These are phyloP conservation scores for Bacterosira constricta DNA, from an alignment of 108 stramenopile species.

Conservation along the genomic window DNA sequence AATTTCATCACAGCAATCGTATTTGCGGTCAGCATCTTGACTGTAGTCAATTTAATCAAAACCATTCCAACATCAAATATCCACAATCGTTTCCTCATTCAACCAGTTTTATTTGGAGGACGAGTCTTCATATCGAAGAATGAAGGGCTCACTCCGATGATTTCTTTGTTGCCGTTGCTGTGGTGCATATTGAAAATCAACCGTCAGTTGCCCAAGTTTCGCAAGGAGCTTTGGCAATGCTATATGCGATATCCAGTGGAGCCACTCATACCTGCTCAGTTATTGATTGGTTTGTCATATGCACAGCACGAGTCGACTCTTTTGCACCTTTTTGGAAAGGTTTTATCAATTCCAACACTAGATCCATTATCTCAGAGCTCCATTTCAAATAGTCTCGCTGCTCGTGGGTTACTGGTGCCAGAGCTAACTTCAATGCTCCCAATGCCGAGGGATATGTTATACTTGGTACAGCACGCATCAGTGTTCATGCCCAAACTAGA, in stretches of 20 bases:
- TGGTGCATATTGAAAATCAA: not conserved
- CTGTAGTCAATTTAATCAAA: not conserved
- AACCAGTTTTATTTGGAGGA: conserved; percentile 19
- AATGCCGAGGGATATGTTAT: conserved; percentile 60
- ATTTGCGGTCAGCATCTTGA: not conserved
- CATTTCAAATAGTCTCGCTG: conserved; percentile 3
- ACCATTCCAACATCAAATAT: conserved; percentile 10
- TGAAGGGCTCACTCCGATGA: not conserved
- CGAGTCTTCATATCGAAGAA: conserved; percentile 16
- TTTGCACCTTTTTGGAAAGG: conserved; percentile 7
- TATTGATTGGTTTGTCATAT: conserved; percentile 9
- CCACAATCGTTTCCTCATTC: conserved; percentile 34
- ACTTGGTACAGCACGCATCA: conserved; percentile 31
- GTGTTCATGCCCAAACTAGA: conserved; percentile 54
- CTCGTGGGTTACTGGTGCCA: conserved; percentile 38
- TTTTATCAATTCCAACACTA: not conserved
- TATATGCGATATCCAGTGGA: not conserved
- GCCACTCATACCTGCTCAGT: not conserved
- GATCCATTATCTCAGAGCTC: not conserved
- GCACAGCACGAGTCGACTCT: conserved; percentile 12
- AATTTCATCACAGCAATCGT: not conserved
- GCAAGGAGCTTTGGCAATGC: too few species aligned
- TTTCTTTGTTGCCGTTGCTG: not conserved
- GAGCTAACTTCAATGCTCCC: conserved; percentile 50
- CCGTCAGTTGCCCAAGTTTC: not conserved